Evolutionary conservation across 2,329 filamentous ascomycete species (phyloP), one percentile per base, ranked within the genome.

Genomic region (Neonectria coccinea): DNA sequence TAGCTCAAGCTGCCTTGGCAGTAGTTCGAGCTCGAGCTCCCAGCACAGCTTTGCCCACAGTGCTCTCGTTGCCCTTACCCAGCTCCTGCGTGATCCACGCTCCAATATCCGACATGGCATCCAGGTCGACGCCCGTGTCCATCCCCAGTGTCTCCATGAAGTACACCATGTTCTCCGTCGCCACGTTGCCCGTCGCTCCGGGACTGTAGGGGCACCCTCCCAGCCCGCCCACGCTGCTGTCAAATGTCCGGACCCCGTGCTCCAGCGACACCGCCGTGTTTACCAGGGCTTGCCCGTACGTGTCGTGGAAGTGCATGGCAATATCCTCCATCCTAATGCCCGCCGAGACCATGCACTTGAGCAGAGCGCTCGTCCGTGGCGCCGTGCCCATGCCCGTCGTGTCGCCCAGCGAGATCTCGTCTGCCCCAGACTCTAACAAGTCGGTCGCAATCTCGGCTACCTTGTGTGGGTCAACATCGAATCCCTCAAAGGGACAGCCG

Each of bases 371-470:
- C 2, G 91, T 93, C 60, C 88, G 83, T 18, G 89, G 89, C n/a
- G 89, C 90, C 0, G 92, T 97, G 33, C 94, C 94, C 86, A 97
- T 94, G 18, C 94, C 94, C 0, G 94, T 95, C 0, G 94, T 97
- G 75, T 97, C 94, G 7, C 93, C 94, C 1, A 97, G 86, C 1
- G 92, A 92, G 70, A 97, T 94, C 83, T 97, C 93, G 75, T 97
- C 93, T 20, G 93, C 94, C 18, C 94, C 94, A 84, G 95, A 92
- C 74, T 94, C 92, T 1, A 97, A 84, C 53, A 97, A 80, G 74
- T 83, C 89, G 65, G 83, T 86, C 0, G 91, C 90, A 48, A 92
- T 87, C 69, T 91, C 86, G 0, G 88, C 89, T 0, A 92, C 89
- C 66, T 81, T 83, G 73, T 86, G 84, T 33, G 89, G 88, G 70